phyloP scores from a whole-genome alignment of 768 basidiomycete species.

The Candolleomyces efflorescens region DNA sequence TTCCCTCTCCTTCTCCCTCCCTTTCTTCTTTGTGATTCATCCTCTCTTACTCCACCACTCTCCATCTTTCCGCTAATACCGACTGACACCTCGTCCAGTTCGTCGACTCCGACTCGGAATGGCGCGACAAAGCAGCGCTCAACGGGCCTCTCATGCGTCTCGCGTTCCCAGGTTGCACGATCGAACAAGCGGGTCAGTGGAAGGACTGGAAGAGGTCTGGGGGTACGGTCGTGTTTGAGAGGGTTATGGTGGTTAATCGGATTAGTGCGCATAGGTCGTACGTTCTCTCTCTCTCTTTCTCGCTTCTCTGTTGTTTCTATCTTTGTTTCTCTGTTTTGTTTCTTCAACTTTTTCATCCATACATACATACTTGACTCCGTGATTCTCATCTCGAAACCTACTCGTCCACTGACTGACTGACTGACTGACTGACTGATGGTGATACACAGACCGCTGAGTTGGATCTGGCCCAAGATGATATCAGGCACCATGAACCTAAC shows the following conservation, averaged over 20 bases:
- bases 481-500: slow-evolving; percentile 28
- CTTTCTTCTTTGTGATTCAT: no score
- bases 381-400: no score
- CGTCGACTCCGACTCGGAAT: slow-evolving; percentile 23
- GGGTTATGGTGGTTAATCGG: slow-evolving; percentile 57
- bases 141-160: slow-evolving; percentile 64
- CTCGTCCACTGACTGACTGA: no score
- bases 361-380: no score
- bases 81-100: neutral
- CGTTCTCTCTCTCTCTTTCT: slow-evolving; percentile 2
- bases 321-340: no score
- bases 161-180: slow-evolving; percentile 54
- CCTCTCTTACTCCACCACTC: no score
- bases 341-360: slow-evolving; percentile 5
- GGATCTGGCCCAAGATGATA: slow-evolving; percentile 31
- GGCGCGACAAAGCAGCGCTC: slow-evolving; percentile 60
- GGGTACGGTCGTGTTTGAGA: slow-evolving; percentile 56
- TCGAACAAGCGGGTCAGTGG: slow-evolving; percentile 63
- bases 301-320: no score
- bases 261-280: slow-evolving; percentile 52
- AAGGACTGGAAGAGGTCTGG: slow-evolving; percentile 43
- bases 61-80: no score
- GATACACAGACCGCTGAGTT: slow-evolving; percentile 20
- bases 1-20: no score
- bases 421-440: no score